Base-by-base conservation (phyloP, 768 basidiomycete species). In the Paxillus involutus region DNA sequence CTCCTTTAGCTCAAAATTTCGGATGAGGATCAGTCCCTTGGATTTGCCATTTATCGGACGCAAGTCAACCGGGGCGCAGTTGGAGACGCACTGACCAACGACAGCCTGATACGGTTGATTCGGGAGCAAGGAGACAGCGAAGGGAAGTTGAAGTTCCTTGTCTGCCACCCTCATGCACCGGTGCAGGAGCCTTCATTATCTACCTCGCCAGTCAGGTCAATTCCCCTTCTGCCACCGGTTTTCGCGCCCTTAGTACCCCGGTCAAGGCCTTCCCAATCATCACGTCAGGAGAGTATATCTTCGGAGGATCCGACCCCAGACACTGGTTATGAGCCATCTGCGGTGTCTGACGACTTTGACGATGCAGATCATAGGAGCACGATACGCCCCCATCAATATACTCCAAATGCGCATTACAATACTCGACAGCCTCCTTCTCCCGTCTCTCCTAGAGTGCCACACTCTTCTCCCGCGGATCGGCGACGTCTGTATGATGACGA, bases 71-170 rank as follows among this genome's bases (percentile, higher is more conserved):
- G 82, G 26, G 87, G 78, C 59, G 88, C 88, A 16, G 80, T 88
- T 42, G 84, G 90, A 4, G 85, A 85, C 13, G 83, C 93, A 7
- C 72, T 97, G 32, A 73, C 80, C 12, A 83, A 88, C 56, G 86
- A 91, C 29, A 77, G 75, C 56, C 74, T 98, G 6, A 80, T 89
- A 62, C 77, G 81, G 16, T 77, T 94, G 35, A 93, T 92, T 68
- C 76, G 77, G 51, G 77, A 84, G 40, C 73, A 80, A 8, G 91
- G 89, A 36, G 94, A 97, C 69, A 74, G 80, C 26, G 86, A 79
- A 64, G 92, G 91, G 14, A 81, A 83, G 19, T 83, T 96, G 64
- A 94, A 94, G 70, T 87, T 97, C 57, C 78, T 94, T 52, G 85
- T 94, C 26, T 85, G 85, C 40, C 83, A 84, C 64, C 77, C 78